Evolutionary conservation across 1,284 basidiomycete species (phyloP), one percentile per base, ranked within the genome.

Genomic region (Naganishia sp.): DNA sequence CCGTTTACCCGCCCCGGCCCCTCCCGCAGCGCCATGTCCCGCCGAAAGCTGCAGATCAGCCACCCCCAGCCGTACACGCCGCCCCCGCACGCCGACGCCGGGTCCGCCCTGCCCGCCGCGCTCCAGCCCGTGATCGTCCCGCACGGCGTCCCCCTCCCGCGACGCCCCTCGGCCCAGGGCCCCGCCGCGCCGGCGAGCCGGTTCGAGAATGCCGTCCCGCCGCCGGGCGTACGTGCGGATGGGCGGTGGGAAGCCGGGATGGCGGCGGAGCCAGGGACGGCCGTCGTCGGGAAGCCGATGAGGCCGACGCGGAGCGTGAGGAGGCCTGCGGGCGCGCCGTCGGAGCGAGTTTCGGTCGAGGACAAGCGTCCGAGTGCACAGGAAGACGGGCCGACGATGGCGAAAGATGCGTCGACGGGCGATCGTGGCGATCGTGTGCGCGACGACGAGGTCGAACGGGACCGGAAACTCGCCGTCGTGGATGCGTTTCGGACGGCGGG

Each of bases 201-300:
- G 33, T 61, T 61, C 28, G 59, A 61, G 33, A 18, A 33, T 6
- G 39, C 36, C 3, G 42, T 61, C 21, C 59, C 59, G 0, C 59
- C 59, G 13, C 59, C 59, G 0, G 59, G 59, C 1, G 39, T 61
- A 3, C 49, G 36, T 9, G n/a, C 42, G 2, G 48, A 61, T 42
- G 59, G 36, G 74, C 63, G 77, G 72, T 2, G 78, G 78, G 1
- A 74, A 74, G 6, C 77, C 28, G 5, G 76, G 13, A 79, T 79
- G 66, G 75, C 67, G 1, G 75, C 74, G 2, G 68, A 70, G 2
- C 73, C 68, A 64, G 56, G 67, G 10, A 63, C 60, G 11, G 21
- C 6, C 31, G 42, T 65, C 69, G 23, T 71, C 0, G 66, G 66
- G 9, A 72, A 72, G 55, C 69, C 61, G 11, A 68, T 23, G 25